Conservation (phyloP, 129 eudicot species). For the Calendula officinalis region DNA sequence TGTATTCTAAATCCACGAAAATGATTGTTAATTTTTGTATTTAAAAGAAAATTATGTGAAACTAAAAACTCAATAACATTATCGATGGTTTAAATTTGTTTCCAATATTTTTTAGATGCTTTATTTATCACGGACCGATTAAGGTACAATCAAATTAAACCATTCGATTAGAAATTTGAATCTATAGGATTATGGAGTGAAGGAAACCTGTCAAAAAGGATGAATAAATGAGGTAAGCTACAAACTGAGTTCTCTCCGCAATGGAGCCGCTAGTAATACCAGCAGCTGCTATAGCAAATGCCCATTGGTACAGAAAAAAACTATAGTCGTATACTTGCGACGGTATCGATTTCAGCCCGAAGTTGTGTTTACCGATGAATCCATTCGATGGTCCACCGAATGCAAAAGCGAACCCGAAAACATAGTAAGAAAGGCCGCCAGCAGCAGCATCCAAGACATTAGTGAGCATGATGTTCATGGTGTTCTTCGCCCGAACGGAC, state of each 20-base stretch:
- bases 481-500: conserved; percentile 72
- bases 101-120: too few relatives aligned
- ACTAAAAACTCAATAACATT: too few relatives aligned
- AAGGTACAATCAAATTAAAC: too few relatives aligned
- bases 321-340: conserved; percentile 47
- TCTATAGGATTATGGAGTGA: background rate
- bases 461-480: conserved; percentile 81
- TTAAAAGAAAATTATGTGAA: too few relatives aligned
- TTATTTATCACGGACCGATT: too few relatives aligned
- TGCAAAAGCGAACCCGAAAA: conserved; percentile 73
- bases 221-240: conserved; percentile 68
- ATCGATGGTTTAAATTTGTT: too few relatives aligned
- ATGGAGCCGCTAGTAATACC: conserved; percentile 79
- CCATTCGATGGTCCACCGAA: conserved; percentile 68
- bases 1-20: background rate
- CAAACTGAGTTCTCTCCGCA: conserved; percentile 71
- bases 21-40: too few relatives aligned
- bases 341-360: conserved; percentile 51
- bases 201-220: conserved; percentile 51
- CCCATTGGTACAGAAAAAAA: conserved; percentile 67
- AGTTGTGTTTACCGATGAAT: conserved; percentile 56
- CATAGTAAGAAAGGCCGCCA: conserved; percentile 61
- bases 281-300: conserved; percentile 76
- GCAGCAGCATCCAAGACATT: conserved; percentile 77
- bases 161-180: background rate